phyloP scores from a whole-genome alignment of 495 filamentous ascomycete species.

The Wilcoxina mikolae region DNA sequence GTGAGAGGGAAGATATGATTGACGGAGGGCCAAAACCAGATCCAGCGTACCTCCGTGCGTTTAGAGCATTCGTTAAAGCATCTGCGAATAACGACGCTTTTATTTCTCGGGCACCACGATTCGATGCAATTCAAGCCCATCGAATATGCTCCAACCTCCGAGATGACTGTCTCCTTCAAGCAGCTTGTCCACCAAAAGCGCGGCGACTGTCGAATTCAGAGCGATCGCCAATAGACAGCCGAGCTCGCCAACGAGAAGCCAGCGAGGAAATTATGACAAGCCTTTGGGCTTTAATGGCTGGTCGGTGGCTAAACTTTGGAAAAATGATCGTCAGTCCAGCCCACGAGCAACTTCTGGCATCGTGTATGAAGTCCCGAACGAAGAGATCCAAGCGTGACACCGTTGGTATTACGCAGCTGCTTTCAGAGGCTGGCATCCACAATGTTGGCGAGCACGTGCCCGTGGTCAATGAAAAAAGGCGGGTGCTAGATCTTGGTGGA shows the following conservation, averaged over 20 bases:
- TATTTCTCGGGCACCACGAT: conserved; percentile 65
- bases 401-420: not conserved
- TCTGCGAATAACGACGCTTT: conserved; percentile 57
- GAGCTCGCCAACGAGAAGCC: conserved; percentile 11
- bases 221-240: not conserved
- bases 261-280: conserved; percentile 27
- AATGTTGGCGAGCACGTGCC: no score
- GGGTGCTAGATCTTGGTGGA: conserved; percentile 81
- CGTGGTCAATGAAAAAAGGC: conserved; percentile 34
- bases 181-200: not conserved
- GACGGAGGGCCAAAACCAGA: conserved; percentile 30
- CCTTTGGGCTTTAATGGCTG: conserved; percentile 28
- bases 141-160: conserved; percentile 40
- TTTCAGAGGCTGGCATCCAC: not conserved
- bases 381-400: conserved; percentile 12
- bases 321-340: conserved; percentile 65
- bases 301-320: conserved; percentile 36
- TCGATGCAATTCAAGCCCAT: conserved; percentile 74
- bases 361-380: conserved; percentile 31
- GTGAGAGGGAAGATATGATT: not conserved
- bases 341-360: conserved; percentile 34
- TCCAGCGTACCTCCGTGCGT: conserved; percentile 83
- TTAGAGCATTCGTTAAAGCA: conserved; percentile 50
- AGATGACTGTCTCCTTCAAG: conserved; percentile 18
- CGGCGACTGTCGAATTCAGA: not conserved